Conservation (phyloP, 768 basidiomycete species). For the Pisolithus orientalis region DNA sequence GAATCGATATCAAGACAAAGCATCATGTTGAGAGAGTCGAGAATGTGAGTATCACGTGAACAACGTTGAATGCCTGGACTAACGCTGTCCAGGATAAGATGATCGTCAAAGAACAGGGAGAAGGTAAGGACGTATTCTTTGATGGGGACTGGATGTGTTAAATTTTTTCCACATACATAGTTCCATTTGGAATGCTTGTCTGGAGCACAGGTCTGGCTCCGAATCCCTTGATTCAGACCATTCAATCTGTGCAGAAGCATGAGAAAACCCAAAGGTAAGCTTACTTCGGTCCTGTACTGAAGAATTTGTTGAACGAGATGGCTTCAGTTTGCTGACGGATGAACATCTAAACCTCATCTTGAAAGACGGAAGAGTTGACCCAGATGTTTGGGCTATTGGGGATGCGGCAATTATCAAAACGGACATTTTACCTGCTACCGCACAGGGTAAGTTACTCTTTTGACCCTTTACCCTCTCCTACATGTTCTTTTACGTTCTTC, state of each 20-base stretch:
- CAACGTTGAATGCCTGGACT: slow-evolving; percentile 7
- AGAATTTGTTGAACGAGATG: background rate
- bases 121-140: slow-evolving; percentile 37
- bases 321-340: slow-evolving; percentile 41
- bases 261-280: slow-evolving; percentile 47
- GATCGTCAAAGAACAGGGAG: slow-evolving; percentile 65
- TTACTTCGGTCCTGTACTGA: slow-evolving; percentile 22
- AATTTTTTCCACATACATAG: slow-evolving; percentile 29
- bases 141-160: slow-evolving; percentile 4
- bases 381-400: slow-evolving; percentile 77
- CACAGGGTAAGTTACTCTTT: slow-evolving; percentile 50
- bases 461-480: slow-evolving; percentile 6
- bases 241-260: slow-evolving; percentile 57
- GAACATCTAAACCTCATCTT: slow-evolving; percentile 57
- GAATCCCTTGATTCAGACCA: slow-evolving; percentile 67
- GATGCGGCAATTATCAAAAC: slow-evolving; percentile 62
- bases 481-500: slow-evolving; percentile 2
- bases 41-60: slow-evolving; percentile 30
- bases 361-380: slow-evolving; percentile 45
- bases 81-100: slow-evolving; percentile 47
- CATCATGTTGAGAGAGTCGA: slow-evolving; percentile 71
- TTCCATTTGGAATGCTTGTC: slow-evolving; percentile 76
- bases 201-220: slow-evolving; percentile 86
- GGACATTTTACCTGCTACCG: slow-evolving; percentile 69
- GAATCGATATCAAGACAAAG: slow-evolving; percentile 63